These are phyloP conservation scores for Microglena sp. DNA, from an alignment of 139 green algal species.

Conservation along the genomic window DNA sequence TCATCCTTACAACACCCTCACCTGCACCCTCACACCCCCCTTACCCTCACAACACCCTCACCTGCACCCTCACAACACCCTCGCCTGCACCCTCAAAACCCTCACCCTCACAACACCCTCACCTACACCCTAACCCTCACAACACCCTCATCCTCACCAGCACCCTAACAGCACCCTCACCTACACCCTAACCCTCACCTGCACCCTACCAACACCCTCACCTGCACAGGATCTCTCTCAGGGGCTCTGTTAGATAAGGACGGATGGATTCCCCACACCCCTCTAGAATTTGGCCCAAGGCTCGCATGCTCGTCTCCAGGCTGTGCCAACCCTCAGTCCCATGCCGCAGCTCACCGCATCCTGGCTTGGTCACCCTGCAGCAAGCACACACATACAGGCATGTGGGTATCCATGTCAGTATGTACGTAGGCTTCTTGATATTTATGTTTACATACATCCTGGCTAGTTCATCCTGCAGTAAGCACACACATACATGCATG, in stretches of 20 bases:
- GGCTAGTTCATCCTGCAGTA: conserved; percentile 11
- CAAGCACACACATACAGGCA: not conserved
- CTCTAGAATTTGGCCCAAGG: conserved; percentile 21
- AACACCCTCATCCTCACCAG: too few species aligned
- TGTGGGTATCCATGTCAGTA: not conserved
- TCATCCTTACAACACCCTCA: not conserved
- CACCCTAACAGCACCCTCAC: too few species aligned
- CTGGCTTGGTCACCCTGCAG: conserved; percentile 14
- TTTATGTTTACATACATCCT: conserved; percentile 24
- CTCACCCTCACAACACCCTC: not conserved
- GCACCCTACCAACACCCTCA: not conserved
- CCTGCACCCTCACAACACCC: not conserved
- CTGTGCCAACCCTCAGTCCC: conserved; percentile 86
- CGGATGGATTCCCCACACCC: not conserved
- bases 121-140: not conserved
- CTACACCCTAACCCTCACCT: conserved; percentile 5
- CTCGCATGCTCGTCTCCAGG: conserved; percentile 54
- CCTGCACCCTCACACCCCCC: too few species aligned
- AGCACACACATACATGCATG: not conserved
- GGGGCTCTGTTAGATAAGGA: not conserved
- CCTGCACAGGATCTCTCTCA: conserved; percentile 9
- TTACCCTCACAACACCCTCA: not conserved
- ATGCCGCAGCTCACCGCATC: conserved; percentile 67
- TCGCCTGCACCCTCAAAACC: not conserved
- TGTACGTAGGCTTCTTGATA: not conserved